Conservation (phyloP, 1,139 yeast genomes). For the Hemisphaericaspora xylanilytica region DNA sequence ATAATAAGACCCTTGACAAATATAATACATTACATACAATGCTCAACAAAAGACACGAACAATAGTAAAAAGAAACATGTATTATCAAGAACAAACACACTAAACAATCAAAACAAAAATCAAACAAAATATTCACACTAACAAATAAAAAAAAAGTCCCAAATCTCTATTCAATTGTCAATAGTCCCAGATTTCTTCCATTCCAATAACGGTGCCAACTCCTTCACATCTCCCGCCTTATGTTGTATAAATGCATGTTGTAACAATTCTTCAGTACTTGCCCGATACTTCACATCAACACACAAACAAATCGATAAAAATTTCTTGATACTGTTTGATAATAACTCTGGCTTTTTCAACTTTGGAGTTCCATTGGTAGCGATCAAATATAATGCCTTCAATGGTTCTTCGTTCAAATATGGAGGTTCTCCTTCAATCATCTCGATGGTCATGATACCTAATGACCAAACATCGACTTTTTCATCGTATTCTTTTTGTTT, state of each 20-base stretch:
- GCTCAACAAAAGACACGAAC: too few relatives aligned
- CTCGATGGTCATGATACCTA: constrained; percentile 97
- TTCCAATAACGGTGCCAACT: constrained; percentile 66
- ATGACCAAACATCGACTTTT: constrained; percentile 96
- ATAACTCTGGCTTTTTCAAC: constrained; percentile 77
- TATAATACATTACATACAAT: not conserved
- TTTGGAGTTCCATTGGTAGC: constrained; percentile 98
- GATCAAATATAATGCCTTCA: constrained; percentile 60
- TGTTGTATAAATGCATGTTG: constrained; percentile 74
- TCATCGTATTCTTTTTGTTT: constrained; percentile 95
- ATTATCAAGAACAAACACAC: too few relatives aligned
- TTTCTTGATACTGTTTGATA: constrained; percentile 77
- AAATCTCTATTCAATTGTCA: not conserved
- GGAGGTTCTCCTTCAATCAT: constrained; percentile 99
- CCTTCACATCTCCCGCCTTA: constrained; percentile 67
- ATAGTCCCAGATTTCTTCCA: constrained; percentile 46
- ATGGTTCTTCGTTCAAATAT: constrained; percentile 90
- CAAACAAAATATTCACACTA: not conserved
- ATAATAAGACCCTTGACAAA: too few relatives aligned
- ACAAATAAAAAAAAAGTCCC: not conserved
- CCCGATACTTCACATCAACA: constrained; percentile 91
- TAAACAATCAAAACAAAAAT: not conserved
- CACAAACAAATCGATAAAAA: constrained; percentile 90
- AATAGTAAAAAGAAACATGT: too few relatives aligned
- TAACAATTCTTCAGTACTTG: constrained; percentile 82